Evolutionary conservation across 2,329 filamentous ascomycete species (phyloP).

Genomic region (Trichoderma sp.): DNA sequence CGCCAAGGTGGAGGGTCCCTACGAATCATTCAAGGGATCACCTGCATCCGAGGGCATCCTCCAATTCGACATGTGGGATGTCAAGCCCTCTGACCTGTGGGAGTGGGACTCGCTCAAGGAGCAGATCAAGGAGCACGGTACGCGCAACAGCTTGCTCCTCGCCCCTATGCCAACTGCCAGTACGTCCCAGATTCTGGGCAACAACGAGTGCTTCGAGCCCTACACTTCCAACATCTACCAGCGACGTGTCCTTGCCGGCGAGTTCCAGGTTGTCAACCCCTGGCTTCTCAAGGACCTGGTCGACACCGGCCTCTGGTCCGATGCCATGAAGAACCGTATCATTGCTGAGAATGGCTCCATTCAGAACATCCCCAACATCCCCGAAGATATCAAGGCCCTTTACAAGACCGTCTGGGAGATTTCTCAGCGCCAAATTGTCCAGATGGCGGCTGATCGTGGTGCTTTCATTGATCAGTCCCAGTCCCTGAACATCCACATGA

Average conservation of each 20-base stretch:
- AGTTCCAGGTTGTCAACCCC: conserved; percentile 99
- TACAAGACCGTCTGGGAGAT: conserved; percentile 99
- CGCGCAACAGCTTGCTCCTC: conserved; percentile 92
- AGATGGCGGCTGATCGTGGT: conserved; percentile 98
- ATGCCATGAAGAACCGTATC: conserved; percentile 99
- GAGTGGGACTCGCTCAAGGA: conserved; percentile 89
- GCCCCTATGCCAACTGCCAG: conserved; percentile 98
- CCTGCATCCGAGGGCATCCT: conserved; percentile 93
- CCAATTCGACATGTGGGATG: conserved; percentile 98
- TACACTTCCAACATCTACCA: conserved; percentile 99
- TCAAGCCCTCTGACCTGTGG: conserved; percentile 91
- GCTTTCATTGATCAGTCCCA: conserved; percentile 99
- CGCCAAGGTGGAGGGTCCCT: conserved; percentile 78
- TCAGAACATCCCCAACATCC: conserved; percentile 96
- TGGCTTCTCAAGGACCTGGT: conserved; percentile 98
- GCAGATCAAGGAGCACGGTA: conserved; percentile 86
- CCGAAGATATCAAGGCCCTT: conserved; percentile 88
- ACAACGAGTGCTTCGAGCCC: conserved; percentile 99
- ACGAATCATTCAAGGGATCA: conserved; percentile 88
- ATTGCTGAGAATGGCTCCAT: conserved; percentile 95
- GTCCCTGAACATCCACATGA: conserved; percentile 99
- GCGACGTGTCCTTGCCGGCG: conserved; percentile 92
- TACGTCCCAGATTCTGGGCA: conserved; percentile 95
- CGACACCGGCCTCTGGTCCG: conserved; percentile 96
- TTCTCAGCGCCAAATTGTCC: conserved; percentile 88